phyloP scores from a whole-genome alignment of 2,329 filamentous ascomycete genomes.

The Colletotrichum sp. region DNA sequence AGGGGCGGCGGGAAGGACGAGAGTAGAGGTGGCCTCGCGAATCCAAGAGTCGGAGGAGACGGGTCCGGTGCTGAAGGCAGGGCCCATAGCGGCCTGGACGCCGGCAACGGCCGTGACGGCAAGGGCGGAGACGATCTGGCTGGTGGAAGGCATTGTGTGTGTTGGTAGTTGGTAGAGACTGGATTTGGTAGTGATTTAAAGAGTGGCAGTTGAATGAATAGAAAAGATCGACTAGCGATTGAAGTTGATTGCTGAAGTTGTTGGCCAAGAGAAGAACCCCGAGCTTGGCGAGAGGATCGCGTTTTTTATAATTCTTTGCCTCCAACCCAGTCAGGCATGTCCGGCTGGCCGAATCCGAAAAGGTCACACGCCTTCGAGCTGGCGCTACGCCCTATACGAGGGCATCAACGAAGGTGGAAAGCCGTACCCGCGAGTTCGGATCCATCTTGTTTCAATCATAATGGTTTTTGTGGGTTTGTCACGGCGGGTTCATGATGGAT shows the following conservation, averaged over 20 bases:
- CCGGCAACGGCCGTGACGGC: conserved; percentile 3
- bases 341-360: not conserved
- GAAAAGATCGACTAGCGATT: not conserved
- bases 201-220: not conserved
- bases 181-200: not conserved
- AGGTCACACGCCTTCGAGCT: not conserved
- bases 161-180: not conserved
- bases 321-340: no score
- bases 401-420: not conserved
- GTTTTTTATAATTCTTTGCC: not conserved
- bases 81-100: conserved; percentile 34
- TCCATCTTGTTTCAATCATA: conserved; percentile 3
- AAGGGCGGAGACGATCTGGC: conserved; percentile 7
- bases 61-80: conserved; percentile 49
- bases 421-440: not conserved
- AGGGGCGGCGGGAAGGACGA: conserved; percentile 44
- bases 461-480: not conserved
- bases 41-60: conserved; percentile 44
- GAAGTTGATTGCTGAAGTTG: not conserved
- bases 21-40: conserved; percentile 46
- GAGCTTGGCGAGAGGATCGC: not conserved
- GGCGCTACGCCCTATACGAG: not conserved
- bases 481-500: not conserved
- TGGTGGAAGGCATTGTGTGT: conserved; percentile 4
- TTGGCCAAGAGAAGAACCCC: not conserved